Base-by-base conservation (phyloP, 768 basidiomycete species). In the Fibroporia radiculosa region DNA sequence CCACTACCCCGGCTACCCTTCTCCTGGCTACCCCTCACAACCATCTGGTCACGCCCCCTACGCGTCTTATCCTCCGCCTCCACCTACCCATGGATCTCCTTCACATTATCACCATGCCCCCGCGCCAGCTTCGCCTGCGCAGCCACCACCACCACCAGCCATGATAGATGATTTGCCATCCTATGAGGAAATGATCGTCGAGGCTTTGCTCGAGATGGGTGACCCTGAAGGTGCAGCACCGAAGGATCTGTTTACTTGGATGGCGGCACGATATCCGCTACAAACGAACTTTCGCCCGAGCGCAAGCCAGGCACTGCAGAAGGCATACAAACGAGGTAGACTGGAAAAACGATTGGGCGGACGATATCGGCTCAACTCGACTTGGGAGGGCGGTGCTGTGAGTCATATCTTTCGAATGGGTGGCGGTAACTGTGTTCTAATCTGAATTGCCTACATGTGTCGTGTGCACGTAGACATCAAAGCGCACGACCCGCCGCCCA, bases 121-220 rank as follows among this genome's bases (percentile, higher is more conserved):
- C 11, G 20, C 20, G 10, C 10, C 34, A 10, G 34, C 34, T 8
- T 19, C 34, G 6, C 20, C 34, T 40, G 14, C 34, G 20, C 14
- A 19, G 7, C 34, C 34, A n/a, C 29, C 29, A 31, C 53, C 59
- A 2, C 59, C 51, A 33, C 53, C 51, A 6, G 61, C 48, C 19
- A 47, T 57, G 10, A 43, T 60, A 0, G 73, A 72, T n/a, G 76
- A 88, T 53, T 69, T 92, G 39, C 89, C 89, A 6, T 85, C 83
- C 51, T 93, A 93, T 46, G 89, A 93, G 57, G 89, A 92, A 50
- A 93, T 93, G 90, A 85, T 92, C 14, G 84, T 83, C 10, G 84
- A 86, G 57, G 88, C 87, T 1, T 66, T 93, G 20, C 63, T 68
- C 12, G 83, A 82, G 44, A 71, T 75, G 33, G 68, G 65, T 6